These are phyloP conservation scores for Arbutus unedo DNA, from an alignment of 148 eudicot genomes.

Conservation along the genomic window DNA sequence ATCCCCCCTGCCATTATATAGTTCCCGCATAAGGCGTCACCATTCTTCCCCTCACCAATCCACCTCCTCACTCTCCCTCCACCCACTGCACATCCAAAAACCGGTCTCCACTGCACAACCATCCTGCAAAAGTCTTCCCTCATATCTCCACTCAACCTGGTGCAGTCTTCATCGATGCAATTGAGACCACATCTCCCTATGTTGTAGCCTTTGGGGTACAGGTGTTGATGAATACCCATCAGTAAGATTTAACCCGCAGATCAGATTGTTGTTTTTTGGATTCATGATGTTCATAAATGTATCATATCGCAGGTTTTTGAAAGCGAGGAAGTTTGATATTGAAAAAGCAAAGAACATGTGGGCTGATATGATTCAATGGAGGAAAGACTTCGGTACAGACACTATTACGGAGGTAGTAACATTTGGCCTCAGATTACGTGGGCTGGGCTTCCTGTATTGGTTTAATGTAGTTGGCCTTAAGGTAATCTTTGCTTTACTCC, in stretches of 20 bases:
- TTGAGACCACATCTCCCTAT: too few species aligned
- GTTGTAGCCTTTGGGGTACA: neutral
- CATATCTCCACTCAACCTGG: neutral
- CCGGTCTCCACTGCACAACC: neutral
- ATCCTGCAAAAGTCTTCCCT: neutral
- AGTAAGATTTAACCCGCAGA: neutral
- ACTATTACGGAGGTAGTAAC: slow-evolving; percentile 45
- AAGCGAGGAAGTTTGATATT: slow-evolving; percentile 72
- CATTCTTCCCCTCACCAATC: neutral
- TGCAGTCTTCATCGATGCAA: neutral
- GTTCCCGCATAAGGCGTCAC: neutral
- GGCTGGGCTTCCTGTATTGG: slow-evolving; percentile 3
- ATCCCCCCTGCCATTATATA: neutral
- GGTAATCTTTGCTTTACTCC: neutral
- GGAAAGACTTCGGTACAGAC: slow-evolving; percentile 64
- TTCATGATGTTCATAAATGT: neutral
- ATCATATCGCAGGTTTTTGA: slow-evolving; percentile 43
- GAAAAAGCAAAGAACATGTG: slow-evolving; percentile 77
- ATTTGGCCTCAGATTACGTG: neutral
- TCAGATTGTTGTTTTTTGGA: neutral
- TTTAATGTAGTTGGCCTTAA: neutral
- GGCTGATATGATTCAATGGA: slow-evolving; percentile 76
- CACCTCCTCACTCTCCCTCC: neutral
- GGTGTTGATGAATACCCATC: neutral
- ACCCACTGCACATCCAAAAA: neutral